Evolutionary conservation across 1,139 yeast species (phyloP).

Genomic region (Scheffersomyces illinoinensis): DNA sequence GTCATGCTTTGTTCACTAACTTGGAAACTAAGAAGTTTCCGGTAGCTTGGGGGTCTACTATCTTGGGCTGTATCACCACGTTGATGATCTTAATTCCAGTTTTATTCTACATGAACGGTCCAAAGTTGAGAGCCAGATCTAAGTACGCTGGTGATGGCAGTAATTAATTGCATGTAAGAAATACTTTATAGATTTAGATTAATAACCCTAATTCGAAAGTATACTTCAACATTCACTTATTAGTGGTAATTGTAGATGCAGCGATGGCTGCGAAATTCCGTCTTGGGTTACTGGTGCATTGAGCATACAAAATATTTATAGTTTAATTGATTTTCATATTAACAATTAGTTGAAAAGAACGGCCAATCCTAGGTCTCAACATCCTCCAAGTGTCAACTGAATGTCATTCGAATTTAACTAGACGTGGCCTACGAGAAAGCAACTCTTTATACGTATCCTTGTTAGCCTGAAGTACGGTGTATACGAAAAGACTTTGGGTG

Average conservation of each 20-base stretch:
- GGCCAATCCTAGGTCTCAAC: too few relatives aligned
- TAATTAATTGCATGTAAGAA: neutral
- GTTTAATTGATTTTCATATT: too few relatives aligned
- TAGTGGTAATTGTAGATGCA: too few relatives aligned
- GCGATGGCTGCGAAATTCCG: too few relatives aligned
- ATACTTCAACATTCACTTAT: neutral
- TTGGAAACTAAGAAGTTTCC: conserved; percentile 47
- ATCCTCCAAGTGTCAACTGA: too few relatives aligned
- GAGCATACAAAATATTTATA: too few relatives aligned
- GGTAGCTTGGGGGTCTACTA: conserved; percentile 56
- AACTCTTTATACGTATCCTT: too few relatives aligned
- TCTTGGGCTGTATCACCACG: conserved; percentile 45
- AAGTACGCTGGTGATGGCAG: conserved; percentile 31
- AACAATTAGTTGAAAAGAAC: too few relatives aligned
- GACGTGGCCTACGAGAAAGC: too few relatives aligned
- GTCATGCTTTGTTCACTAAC: conserved; percentile 49
- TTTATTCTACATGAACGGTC: conserved; percentile 49
- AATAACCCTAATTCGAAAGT: neutral
- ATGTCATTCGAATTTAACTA: too few relatives aligned
- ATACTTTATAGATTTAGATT: neutral
- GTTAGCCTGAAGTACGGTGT: neutral
- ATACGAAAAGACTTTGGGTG: too few relatives aligned
- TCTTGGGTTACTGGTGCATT: too few relatives aligned
- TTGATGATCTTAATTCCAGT: conserved; percentile 49
- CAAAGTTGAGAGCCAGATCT: conserved; percentile 48